A percentile compares a stretch with the other conserved stretches of the same genome.
Conservation (phyloP, 208 protist genomes). For the Acanthamoeba lenticulata region DNA sequence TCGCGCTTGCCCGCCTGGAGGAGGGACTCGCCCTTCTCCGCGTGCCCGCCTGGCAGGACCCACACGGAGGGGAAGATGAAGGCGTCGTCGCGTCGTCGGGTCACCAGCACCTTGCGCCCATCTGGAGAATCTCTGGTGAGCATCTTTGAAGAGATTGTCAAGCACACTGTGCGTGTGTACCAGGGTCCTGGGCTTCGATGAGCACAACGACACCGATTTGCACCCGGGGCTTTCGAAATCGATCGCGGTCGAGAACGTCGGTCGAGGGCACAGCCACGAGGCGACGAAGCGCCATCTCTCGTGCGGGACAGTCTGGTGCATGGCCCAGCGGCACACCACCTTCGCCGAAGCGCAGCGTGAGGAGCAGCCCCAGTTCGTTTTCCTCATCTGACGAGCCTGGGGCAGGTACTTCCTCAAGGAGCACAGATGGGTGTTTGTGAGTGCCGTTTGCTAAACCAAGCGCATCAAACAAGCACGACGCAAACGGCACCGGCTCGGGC, state of each 20-base stretch:
- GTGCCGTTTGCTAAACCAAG: background rate
- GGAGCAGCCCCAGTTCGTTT: background rate
- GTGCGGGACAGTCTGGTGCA: background rate
- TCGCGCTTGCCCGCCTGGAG: slow-evolving; percentile 68
- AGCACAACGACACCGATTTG: background rate
- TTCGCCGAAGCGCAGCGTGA: background rate
- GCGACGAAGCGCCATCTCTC: background rate
- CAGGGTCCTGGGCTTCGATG: background rate
- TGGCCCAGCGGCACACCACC: background rate
- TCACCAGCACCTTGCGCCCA: background rate
- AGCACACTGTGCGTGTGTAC: background rate
- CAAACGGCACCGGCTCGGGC: background rate
- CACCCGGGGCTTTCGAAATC: background rate
- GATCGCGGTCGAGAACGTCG: background rate
- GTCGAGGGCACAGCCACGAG: background rate
- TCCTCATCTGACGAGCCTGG: background rate
- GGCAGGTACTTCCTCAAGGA: background rate
- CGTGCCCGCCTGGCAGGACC: slow-evolving; percentile 75
- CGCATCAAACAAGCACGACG: background rate
- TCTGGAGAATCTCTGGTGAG: too few relatives aligned
- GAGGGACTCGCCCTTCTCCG: slow-evolving; percentile 68
- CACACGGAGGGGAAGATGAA: slow-evolving; percentile 71
- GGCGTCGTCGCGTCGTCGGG: background rate
- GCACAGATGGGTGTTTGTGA: background rate
- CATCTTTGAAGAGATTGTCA: too few relatives aligned